Evolutionary conservation across 768 basidiomycete species (phyloP).

Genomic region (Phylloporus rhodoxanthus): DNA sequence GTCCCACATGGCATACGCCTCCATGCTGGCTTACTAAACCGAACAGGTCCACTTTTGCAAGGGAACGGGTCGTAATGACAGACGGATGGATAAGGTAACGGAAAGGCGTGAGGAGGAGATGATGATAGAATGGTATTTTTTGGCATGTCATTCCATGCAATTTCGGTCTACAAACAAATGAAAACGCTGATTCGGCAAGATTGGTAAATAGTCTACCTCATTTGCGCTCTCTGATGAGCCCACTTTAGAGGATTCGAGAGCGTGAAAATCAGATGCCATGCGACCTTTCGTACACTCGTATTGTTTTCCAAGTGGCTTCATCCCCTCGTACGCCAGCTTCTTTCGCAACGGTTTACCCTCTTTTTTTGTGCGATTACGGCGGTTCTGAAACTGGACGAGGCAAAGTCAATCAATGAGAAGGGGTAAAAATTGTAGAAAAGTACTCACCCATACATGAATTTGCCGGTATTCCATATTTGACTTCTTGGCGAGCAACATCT

Average conservation of each 20-base stretch:
- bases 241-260: no score
- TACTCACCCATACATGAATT: constrained; percentile 49
- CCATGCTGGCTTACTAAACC: constrained; percentile 4
- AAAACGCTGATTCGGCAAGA: background rate
- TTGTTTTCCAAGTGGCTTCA: no score
- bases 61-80: constrained; percentile 19
- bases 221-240: no score
- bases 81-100: constrained; percentile 8
- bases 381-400: constrained; percentile 46
- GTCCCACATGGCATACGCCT: background rate
- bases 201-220: no score
- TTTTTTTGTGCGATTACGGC: constrained; percentile 25
- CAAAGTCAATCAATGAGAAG: no score
- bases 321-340: no score
- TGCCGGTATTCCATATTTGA: constrained; percentile 41
- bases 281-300: no score
- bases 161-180: background rate
- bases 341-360: no score
- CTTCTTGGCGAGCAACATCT: constrained; percentile 36
- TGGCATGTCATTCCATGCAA: no score
- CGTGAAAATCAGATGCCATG: no score
- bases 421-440: no score
- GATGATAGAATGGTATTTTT: background rate
- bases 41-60: constrained; percentile 2
- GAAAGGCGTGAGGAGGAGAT: constrained; percentile 16